phyloP scores from a whole-genome alignment of 768 basidiomycete species.

The Sistotremastrum niveocremeum region DNA sequence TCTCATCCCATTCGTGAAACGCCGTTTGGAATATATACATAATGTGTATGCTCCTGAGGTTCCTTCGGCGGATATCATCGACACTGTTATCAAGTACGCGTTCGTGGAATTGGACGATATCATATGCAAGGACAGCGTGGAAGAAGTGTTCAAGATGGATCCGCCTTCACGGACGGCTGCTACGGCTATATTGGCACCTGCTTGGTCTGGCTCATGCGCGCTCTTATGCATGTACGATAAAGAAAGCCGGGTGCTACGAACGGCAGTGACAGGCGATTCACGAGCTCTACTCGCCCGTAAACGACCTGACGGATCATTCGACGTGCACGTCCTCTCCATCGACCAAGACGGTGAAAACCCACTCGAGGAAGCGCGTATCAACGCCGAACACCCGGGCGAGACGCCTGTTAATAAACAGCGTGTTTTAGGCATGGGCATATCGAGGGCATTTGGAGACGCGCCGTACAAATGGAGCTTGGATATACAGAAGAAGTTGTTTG shows the following conservation, averaged over 20 bases:
- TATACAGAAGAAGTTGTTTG: slow-evolving; percentile 22
- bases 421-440: slow-evolving; percentile 25
- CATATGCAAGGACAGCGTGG: slow-evolving; percentile 23
- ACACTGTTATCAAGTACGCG: slow-evolving; percentile 19
- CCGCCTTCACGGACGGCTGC: slow-evolving; percentile 15
- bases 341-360: slow-evolving; percentile 25
- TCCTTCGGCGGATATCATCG: slow-evolving; percentile 19
- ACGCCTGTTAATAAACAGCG: slow-evolving; percentile 20
- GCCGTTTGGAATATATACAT: neutral
- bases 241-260: slow-evolving; percentile 22
- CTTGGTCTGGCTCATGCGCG: slow-evolving; percentile 29
- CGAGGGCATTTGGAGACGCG: slow-evolving; percentile 32
- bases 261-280: slow-evolving; percentile 33
- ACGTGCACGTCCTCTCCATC: slow-evolving; percentile 24
- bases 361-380: slow-evolving; percentile 19
- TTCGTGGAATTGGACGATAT: slow-evolving; percentile 28
- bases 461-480: slow-evolving; percentile 29
- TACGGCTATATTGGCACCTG: slow-evolving; percentile 18
- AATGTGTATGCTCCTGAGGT: slow-evolving; percentile 1
- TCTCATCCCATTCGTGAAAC: slow-evolving; percentile 15
- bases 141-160: slow-evolving; percentile 13
- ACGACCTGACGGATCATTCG: slow-evolving; percentile 20
- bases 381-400: slow-evolving; percentile 19
- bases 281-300: slow-evolving; percentile 36
- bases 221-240: slow-evolving; percentile 32